Conservation (phyloP, 257 asterid species). For the Rehmannia glutinosa region DNA sequence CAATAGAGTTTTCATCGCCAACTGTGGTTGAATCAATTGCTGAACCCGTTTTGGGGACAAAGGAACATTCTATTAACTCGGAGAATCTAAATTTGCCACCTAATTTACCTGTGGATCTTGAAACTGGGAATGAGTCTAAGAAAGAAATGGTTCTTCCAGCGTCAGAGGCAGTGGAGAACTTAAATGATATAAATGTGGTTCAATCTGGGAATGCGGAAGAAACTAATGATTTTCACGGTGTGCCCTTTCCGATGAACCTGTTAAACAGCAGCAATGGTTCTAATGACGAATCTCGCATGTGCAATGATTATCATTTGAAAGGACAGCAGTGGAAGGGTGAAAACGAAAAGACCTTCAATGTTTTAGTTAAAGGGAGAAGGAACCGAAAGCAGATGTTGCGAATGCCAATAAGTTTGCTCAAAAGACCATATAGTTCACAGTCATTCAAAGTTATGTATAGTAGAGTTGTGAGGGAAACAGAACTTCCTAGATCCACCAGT, state of each 20-base stretch:
- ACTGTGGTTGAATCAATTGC: conserved; percentile 55
- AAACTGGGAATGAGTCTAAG: conserved; percentile 50
- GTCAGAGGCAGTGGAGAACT: conserved; percentile 53
- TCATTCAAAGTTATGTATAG: conserved; percentile 82
- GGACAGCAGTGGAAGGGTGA: conserved; percentile 41
- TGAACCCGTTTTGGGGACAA: conserved; percentile 35
- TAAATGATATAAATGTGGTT: conserved; percentile 29
- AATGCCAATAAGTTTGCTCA: conserved; percentile 92
- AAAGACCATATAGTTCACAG: conserved; percentile 79
- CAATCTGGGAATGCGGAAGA: conserved; percentile 37
- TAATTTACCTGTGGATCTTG: conserved; percentile 55
- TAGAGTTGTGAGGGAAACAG: conserved; percentile 83
- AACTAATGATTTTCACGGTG: conserved; percentile 23
- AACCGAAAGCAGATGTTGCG: conserved; percentile 79
- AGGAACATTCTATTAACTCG: conserved; percentile 40
- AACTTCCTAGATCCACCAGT: conserved; percentile 51
- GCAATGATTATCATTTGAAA: conserved; percentile 30
- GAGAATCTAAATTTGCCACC: conserved; percentile 53
- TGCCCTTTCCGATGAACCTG: conserved; percentile 36
- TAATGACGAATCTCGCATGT: conserved; percentile 36
- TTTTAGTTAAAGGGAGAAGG: conserved; percentile 84
- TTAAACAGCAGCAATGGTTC: conserved; percentile 31
- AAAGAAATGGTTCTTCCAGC: conserved; percentile 51
- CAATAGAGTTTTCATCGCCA: conserved; percentile 63
- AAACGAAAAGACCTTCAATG: conserved; percentile 66